Percentiles rank a stretch among this genome's conserved stretches.
Conservation (phyloP, 2,329 filamentous ascomycete genomes). For the Aspergillus proliferans region DNA sequence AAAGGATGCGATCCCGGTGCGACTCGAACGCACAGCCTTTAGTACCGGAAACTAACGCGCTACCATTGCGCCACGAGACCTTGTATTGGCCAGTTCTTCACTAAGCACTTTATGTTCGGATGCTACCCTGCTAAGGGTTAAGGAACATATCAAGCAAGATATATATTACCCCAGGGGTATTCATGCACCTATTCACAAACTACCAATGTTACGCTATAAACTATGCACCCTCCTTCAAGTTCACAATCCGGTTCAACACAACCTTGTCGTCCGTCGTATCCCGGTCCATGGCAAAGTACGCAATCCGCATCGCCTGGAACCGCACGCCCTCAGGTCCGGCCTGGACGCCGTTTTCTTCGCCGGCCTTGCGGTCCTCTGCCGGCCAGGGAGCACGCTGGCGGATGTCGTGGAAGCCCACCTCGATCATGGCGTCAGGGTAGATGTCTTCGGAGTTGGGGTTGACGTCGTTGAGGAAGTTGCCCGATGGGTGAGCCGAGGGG, state of each 20-base stretch:
- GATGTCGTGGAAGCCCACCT: constrained; percentile 77
- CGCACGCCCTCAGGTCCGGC: constrained; percentile 66
- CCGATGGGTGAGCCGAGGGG: constrained; percentile 63
- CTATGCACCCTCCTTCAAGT: constrained; percentile 61
- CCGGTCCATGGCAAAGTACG: constrained; percentile 58
- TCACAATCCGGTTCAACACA: constrained; percentile 86
- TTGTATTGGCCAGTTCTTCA: background rate
- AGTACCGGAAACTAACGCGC: constrained; percentile 34
- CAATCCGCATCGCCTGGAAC: constrained; percentile 87
- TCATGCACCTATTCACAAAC: too few species aligned
- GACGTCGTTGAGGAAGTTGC: constrained; percentile 76
- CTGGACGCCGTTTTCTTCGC: constrained; percentile 12
- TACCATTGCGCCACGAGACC: constrained; percentile 33
- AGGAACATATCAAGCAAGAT: too few species aligned
- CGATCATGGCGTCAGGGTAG: constrained; percentile 72
- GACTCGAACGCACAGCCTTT: constrained; percentile 33
- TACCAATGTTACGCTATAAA: too few species aligned
- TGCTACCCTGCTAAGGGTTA: too few species aligned
- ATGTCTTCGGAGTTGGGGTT: constrained; percentile 78
- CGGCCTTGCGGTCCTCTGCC: constrained; percentile 58
- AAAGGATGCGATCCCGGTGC: constrained; percentile 22
- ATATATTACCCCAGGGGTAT: too few species aligned
- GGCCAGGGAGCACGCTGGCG: constrained; percentile 71
- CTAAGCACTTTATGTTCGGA: too few species aligned
- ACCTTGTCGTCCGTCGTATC: constrained; percentile 75